A percentile compares a stretch with the other conserved stretches of the same genome.
Evolutionary conservation across 768 basidiomycete genomes (phyloP).

Genomic region (Rubroboletus satanas): DNA sequence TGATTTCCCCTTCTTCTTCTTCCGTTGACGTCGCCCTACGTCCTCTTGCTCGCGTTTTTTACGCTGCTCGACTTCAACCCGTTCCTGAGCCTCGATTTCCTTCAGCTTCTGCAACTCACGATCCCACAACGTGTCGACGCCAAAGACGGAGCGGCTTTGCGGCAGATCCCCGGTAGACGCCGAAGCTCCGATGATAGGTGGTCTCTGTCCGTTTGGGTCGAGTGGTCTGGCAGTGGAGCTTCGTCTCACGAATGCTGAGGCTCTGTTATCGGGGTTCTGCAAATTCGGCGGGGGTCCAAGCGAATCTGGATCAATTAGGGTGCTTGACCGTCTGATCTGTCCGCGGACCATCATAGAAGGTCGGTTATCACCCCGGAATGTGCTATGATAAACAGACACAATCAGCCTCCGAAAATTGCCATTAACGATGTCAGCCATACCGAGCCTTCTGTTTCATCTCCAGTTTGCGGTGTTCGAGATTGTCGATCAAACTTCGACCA

Average conservation of each 20-base stretch:
- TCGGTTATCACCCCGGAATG: constrained; percentile 83
- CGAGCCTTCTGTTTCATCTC: constrained; percentile 80
- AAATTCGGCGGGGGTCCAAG: constrained; percentile 48
- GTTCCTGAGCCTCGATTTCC: constrained; percentile 70
- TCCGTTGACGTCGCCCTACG: constrained; percentile 34
- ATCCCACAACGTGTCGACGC: constrained; percentile 92
- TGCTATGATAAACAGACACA: constrained; percentile 40
- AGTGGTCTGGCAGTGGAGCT: constrained; percentile 64
- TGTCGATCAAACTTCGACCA: constrained; percentile 87
- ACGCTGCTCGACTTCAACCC: constrained; percentile 50
- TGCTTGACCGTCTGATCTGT: constrained; percentile 50
- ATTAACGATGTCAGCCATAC: constrained; percentile 40
- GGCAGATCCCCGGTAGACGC: constrained; percentile 34
- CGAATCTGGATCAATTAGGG: constrained; percentile 69
- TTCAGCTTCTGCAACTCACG: constrained; percentile 78
- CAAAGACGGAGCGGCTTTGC: constrained; percentile 78
- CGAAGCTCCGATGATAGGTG: constrained; percentile 29
- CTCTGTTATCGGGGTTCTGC: constrained; percentile 44
- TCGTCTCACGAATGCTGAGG: constrained; percentile 41
- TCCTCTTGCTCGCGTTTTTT: constrained; percentile 44
- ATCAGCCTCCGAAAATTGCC: constrained; percentile 2
- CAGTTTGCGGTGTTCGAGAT: constrained; percentile 78
- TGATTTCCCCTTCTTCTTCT: constrained; percentile 42
- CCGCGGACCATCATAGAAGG: constrained; percentile 91
- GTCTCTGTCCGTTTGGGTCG: constrained; percentile 48